Evolutionary conservation across 495 filamentous ascomycete species (phyloP).

Genomic region (Xylaria telfairii): DNA sequence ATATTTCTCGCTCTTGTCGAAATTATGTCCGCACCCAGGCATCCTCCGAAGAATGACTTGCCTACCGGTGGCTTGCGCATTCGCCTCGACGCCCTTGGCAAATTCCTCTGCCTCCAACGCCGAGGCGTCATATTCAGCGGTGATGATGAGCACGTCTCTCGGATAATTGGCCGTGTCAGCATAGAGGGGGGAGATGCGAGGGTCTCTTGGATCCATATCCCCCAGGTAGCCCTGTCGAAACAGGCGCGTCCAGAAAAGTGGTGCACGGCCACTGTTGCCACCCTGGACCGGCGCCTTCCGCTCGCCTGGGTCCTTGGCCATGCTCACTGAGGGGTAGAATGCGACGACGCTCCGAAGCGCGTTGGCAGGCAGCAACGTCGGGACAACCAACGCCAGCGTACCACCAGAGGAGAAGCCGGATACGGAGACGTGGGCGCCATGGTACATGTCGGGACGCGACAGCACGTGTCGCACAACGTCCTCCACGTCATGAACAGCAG

Average conservation of each 20-base stretch:
- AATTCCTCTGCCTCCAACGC: slow-evolving; percentile 51
- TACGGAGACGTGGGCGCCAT: slow-evolving; percentile 44
- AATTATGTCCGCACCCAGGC: slow-evolving; percentile 49
- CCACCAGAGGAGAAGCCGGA: slow-evolving; percentile 55
- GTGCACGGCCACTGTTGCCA: slow-evolving; percentile 15
- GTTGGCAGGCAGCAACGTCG: slow-evolving; percentile 46
- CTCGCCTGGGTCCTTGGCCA: slow-evolving; percentile 36
- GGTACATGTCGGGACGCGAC: slow-evolving; percentile 40
- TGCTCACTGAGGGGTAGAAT: slow-evolving; percentile 51
- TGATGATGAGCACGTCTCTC: slow-evolving; percentile 50
- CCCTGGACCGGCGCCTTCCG: slow-evolving; percentile 27
- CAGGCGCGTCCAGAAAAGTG: slow-evolving; percentile 24
- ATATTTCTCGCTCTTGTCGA: slow-evolving; percentile 22
- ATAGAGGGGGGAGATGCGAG: slow-evolving; percentile 54
- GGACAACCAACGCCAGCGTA: slow-evolving; percentile 50
- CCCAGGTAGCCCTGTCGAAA: slow-evolving; percentile 37
- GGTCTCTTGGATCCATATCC: slow-evolving; percentile 49
- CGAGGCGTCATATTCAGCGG: slow-evolving; percentile 49
- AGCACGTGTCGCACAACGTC: slow-evolving; percentile 48
- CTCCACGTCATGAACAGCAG: slow-evolving; percentile 47
- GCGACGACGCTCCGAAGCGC: slow-evolving; percentile 51
- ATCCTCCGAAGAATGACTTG: slow-evolving; percentile 50
- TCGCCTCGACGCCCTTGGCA: slow-evolving; percentile 39
- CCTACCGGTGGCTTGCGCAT: slow-evolving; percentile 25
- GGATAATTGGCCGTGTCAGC: slow-evolving; percentile 48